Evolutionary conservation across 345 rosid species (phyloP).

Genomic region (Citrus cavaleriei): DNA sequence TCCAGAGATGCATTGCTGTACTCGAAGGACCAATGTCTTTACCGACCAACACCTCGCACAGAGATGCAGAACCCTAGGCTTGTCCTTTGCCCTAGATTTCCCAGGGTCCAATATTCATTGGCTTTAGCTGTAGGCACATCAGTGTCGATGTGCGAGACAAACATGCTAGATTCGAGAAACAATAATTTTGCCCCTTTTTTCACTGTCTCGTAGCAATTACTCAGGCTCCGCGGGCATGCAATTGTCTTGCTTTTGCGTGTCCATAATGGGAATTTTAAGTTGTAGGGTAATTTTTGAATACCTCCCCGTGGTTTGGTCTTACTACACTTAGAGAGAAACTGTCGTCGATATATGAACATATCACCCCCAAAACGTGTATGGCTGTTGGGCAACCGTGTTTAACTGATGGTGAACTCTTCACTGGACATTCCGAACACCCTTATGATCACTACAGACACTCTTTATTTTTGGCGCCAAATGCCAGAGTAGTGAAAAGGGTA

Average conservation of each 20-base stretch:
- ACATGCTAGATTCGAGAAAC: conserved; percentile 16
- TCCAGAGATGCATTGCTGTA: too few species aligned
- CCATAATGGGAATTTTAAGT: background rate
- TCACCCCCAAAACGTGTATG: too few species aligned
- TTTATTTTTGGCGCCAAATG: too few species aligned
- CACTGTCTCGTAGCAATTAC: conserved; percentile 6
- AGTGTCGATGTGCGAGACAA: background rate
- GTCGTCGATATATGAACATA: too few species aligned
- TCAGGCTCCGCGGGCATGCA: background rate
- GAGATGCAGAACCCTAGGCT: background rate
- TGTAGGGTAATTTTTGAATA: too few species aligned
- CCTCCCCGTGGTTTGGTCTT: background rate
- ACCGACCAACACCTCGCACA: background rate
- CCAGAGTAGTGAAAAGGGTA: too few species aligned
- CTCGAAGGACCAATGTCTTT: background rate
- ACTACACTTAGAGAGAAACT: too few species aligned
- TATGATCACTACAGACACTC: too few species aligned
- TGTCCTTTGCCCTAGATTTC: background rate
- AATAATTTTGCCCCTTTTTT: conserved; percentile 3
- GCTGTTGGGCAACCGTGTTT: too few species aligned
- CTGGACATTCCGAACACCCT: too few species aligned
- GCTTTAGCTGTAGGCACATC: background rate
- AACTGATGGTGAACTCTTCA: too few species aligned
- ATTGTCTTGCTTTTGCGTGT: background rate
- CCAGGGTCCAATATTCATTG: background rate